Base-by-base conservation (phyloP, 2,329 filamentous ascomycete species). In the Ophiocordyceps polyrhachis-furcata region DNA sequence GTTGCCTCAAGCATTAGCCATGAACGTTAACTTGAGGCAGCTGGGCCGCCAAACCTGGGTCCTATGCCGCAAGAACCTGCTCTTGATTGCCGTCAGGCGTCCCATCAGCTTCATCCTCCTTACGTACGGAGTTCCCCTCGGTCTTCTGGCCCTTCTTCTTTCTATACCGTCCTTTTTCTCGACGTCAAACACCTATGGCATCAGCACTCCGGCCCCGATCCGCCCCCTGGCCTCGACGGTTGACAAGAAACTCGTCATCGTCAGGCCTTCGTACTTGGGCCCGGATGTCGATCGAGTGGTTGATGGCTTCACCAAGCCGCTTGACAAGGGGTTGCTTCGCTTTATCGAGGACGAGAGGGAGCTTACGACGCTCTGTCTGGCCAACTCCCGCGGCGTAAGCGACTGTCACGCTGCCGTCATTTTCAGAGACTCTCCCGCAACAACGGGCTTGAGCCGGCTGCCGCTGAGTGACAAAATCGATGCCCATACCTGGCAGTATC, bases 401-500 rank as follows among this genome's bases (percentile, higher is more conserved):
- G 48, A 51, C 43, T 61, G 57, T 47, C 54, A 56, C 41, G 57
- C 54, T 40, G 45, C 52, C 21, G 47, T 61, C 8, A 51, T 44
- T 23, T 57, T 61, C 45, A 43, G 45, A 41, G 56, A 61, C 49
- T 28, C 25, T 11, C 25, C 25, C 9, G 25, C 5, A 6, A 28
- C 25, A 4, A 28, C 4, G 25, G 58, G 55, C 5, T 58, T 56
- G 5, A 44, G 51, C 40, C 58, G 54, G 5, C 46, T 40, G 14
- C 37, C 38, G 17, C n/a, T 19, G 38, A 21, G 17, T 14, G 38
- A 41, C 23, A 49, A 48, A 11, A 7, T 28, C 25, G 9, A 28
- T 28, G 25, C 6, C 9, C 50, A 55, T 31, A 54, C 51, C 13
- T 61, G 56, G 55, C 51, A 53, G 20, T 60, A 60, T 44, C 52